phyloP scores from a whole-genome alignment of 2,329 filamentous ascomycete genomes.

The Cladophialophora psammophila region DNA sequence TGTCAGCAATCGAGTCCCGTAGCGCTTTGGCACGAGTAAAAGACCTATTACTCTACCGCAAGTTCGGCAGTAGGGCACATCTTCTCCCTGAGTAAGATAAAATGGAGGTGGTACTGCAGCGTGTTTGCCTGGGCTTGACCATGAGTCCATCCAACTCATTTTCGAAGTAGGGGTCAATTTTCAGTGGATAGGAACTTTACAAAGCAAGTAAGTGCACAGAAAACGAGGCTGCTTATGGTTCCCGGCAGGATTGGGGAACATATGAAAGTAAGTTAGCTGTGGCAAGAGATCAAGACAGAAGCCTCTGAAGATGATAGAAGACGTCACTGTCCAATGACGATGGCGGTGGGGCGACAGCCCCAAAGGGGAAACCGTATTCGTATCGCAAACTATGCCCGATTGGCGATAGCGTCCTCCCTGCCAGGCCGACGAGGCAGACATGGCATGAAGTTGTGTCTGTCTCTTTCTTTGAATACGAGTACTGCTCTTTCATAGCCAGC shows the following conservation, averaged over 20 bases:
- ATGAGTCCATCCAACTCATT: slow-evolving; percentile 61
- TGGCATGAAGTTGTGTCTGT: background rate
- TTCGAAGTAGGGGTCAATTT: background rate
- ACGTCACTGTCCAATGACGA: slow-evolving; percentile 4
- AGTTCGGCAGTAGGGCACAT: slow-evolving; percentile 50
- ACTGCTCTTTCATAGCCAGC: background rate
- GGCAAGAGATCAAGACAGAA: background rate
- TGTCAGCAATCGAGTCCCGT: background rate
- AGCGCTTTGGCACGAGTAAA: background rate
- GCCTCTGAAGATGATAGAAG: background rate
- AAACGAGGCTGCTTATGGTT: background rate
- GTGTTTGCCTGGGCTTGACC: slow-evolving; percentile 53
- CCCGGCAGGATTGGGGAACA: background rate
- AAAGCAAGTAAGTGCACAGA: background rate
- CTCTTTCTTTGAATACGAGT: background rate
- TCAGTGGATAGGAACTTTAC: background rate
- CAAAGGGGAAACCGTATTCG: background rate
- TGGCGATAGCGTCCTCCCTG: background rate
- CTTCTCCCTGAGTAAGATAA: slow-evolving; percentile 59
- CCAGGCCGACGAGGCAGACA: background rate
- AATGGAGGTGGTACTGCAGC: slow-evolving; percentile 59
- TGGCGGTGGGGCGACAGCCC: background rate
- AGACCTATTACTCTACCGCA: slow-evolving; percentile 61
- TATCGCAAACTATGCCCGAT: background rate
- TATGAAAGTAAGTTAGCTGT: background rate